A percentile compares a stretch with the other conserved stretches of the same genome.
phyloP scores from a whole-genome alignment of 139 green algal genomes.

The Volvox reticuliferus region DNA sequence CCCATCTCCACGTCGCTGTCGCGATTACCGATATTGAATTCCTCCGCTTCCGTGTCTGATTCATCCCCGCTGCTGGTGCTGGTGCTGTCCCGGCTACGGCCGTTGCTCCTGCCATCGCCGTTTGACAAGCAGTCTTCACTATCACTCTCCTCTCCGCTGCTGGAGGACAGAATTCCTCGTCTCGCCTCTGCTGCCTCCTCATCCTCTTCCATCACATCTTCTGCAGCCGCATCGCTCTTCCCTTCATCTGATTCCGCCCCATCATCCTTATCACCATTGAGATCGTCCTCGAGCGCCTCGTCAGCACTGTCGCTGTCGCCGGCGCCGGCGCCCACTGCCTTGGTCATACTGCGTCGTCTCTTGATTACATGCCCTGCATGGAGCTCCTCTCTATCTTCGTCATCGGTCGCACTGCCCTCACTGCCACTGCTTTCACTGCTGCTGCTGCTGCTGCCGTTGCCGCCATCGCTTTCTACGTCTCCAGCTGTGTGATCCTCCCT shows the following conservation, averaged over 20 bases:
- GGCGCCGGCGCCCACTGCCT: not conserved
- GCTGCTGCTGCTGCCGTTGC: not conserved
- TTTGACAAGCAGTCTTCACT: too few species aligned
- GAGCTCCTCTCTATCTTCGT: not conserved
- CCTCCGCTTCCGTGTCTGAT: not conserved
- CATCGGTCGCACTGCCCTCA: not conserved
- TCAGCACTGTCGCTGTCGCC: not conserved
- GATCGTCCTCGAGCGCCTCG: not conserved
- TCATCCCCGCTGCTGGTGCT: constrained; percentile 22
- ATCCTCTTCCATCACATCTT: not conserved
- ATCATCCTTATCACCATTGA: too few species aligned
- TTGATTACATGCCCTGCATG: not conserved
- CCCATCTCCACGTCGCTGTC: not conserved
- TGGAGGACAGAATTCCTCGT: not conserved
- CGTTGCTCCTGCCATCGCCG: not conserved
- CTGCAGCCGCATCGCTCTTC: not conserved
- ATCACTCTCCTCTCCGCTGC: not conserved
- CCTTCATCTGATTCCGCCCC: too few species aligned
- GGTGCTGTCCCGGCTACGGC: not conserved
- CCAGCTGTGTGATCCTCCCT: not conserved
- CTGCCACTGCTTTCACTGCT: not conserved
- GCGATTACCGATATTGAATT: not conserved
- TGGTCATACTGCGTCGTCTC: not conserved
- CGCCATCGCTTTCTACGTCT: not conserved
- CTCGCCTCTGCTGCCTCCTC: not conserved